Evolutionary conservation across 768 basidiomycete species (phyloP).

Genomic region (Amanita polypyramis): DNA sequence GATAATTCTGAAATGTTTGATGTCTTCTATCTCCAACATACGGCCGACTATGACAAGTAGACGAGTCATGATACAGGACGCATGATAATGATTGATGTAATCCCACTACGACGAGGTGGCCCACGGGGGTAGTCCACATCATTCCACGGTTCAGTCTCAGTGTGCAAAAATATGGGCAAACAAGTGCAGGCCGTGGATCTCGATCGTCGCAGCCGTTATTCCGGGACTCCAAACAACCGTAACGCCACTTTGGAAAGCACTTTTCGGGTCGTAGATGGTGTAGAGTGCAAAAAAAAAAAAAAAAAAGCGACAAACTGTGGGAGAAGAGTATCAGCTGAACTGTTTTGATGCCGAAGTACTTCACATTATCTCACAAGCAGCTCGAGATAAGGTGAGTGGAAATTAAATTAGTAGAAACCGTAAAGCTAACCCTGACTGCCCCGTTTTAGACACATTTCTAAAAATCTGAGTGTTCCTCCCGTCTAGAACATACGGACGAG

Average conservation of each 20-base stretch:
- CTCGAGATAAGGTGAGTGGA: not conserved
- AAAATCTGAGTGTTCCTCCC: not conserved
- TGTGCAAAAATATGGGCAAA: not conserved
- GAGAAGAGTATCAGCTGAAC: constrained; percentile 3
- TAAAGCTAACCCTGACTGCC: constrained; percentile 2
- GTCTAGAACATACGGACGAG: not conserved
- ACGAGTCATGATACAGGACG: not conserved
- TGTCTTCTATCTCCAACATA: not conserved
- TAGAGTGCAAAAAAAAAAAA: not conserved
- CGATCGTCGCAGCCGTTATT: no score
- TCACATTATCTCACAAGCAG: not conserved
- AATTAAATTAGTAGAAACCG: not conserved
- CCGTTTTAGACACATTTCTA: not conserved
- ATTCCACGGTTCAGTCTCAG: not conserved
- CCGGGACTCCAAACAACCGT: not conserved
- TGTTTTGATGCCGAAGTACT: not conserved
- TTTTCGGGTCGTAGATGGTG: not conserved
- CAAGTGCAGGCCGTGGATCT: no score
- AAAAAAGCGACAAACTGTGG: not conserved
- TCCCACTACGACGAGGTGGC: not conserved
- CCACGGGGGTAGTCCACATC: not conserved
- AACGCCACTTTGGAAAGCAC: not conserved
- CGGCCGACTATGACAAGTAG: not conserved
- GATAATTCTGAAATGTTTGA: not conserved
- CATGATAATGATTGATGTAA: not conserved